A percentile compares a stretch with the other conserved stretches of the same genome.
Conservation (phyloP, 1,284 basidiomycete genomes). For the Erythrobasidium hasegawianum region DNA sequence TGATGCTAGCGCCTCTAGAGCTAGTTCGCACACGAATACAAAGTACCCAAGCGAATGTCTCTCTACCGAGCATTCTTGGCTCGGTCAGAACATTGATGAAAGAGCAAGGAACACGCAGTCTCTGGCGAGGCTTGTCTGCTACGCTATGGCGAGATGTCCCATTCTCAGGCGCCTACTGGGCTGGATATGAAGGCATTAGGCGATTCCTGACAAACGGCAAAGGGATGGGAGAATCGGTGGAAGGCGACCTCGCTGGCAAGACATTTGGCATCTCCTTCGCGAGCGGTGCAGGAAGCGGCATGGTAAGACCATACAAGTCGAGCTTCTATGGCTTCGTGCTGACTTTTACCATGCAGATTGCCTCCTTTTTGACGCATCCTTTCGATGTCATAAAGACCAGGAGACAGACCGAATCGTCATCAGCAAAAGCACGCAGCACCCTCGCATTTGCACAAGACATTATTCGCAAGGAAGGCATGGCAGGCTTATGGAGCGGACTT, state of each 20-base stretch:
- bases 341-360: slow-evolving; percentile 51
- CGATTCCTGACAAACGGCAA: slow-evolving; percentile 45
- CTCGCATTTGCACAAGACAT: slow-evolving; percentile 66
- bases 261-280: slow-evolving; percentile 67
- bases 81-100: slow-evolving; percentile 63
- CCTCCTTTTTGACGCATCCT: slow-evolving; percentile 86
- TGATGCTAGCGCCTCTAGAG: slow-evolving; percentile 82
- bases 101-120: slow-evolving; percentile 62
- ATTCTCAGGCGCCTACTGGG: slow-evolving; percentile 90
- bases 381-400: slow-evolving; percentile 96
- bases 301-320: slow-evolving; percentile 44
- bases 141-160: slow-evolving; percentile 97
- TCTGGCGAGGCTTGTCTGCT: slow-evolving; percentile 87
- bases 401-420: slow-evolving; percentile 56
- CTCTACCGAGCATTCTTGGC: slow-evolving; percentile 63
- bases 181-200: slow-evolving; percentile 51
- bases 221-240: slow-evolving; percentile 49
- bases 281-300: slow-evolving; percentile 77
- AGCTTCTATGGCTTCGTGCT: neutral
- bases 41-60: slow-evolving; percentile 51
- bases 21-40: slow-evolving; percentile 91
- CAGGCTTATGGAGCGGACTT: slow-evolving; percentile 78
- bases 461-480: slow-evolving; percentile 68
- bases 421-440: slow-evolving; percentile 48
- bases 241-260: slow-evolving; percentile 60